These are phyloP conservation scores for Nakazawaea anatomiae DNA, from an alignment of 805 yeast genomes.

Conservation along the genomic window DNA sequence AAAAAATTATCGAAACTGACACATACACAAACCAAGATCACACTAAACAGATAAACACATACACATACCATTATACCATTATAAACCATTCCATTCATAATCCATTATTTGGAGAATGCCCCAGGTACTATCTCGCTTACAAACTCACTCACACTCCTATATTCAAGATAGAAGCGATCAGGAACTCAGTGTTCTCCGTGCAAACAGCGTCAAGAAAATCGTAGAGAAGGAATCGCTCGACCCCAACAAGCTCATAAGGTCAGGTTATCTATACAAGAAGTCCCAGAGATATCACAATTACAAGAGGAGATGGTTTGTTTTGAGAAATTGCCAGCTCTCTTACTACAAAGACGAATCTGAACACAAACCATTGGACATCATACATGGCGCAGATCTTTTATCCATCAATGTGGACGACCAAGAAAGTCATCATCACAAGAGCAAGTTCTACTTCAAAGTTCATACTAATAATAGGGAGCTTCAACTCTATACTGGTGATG, in stretches of 20 bases:
- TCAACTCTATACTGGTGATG: conserved; percentile 15
- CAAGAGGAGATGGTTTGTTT: conserved; percentile 34
- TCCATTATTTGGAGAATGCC: background rate
- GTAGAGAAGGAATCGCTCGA: conserved; percentile 2
- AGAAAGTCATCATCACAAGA: conserved; percentile 5
- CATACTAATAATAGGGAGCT: conserved; percentile 11
- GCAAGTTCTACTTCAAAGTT: conserved; percentile 7
- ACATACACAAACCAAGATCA: too few relatives aligned
- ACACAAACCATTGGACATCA: conserved; percentile 29
- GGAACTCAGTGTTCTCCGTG: background rate
- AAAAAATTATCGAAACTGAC: too few relatives aligned
- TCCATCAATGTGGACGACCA: conserved; percentile 15
- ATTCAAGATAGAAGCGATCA: conserved; percentile 3
- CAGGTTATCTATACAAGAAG: conserved; percentile 27
- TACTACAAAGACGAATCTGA: conserved; percentile 34
- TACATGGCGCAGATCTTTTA: conserved; percentile 18
- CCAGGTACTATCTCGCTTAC: conserved; percentile 4
- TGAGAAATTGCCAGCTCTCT: conserved; percentile 30
- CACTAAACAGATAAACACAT: too few relatives aligned
- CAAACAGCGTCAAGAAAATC: conserved; percentile 1
- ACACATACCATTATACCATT: background rate
- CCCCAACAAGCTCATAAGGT: conserved; percentile 17
- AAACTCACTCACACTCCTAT: conserved; percentile 4
- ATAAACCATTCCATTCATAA: background rate
- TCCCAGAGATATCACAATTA: conserved; percentile 28